Evolutionary conservation across 768 basidiomycete species (phyloP), one percentile per base, ranked within the genome.

Genomic region (Pisolithus marmoratus): DNA sequence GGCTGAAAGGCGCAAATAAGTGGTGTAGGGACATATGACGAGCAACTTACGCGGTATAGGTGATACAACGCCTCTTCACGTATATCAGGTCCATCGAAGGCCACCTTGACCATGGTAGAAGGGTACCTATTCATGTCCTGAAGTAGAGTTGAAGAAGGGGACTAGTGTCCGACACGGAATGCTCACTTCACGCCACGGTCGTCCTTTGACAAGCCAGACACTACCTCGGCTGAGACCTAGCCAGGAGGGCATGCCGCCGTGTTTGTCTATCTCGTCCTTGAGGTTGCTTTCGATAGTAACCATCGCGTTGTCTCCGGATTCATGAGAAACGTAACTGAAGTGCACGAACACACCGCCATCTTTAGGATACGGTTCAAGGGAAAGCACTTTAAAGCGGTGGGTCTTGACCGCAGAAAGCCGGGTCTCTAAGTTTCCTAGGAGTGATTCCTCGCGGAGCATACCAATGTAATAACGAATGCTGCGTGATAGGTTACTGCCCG

Each of bases 61-160:
- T 84, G 73, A 62, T 92, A 97, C 0, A 95, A 70, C 1, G 74
- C 64, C 66, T 94, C 89, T 60, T 94, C 90, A 26, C 79, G 77
- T 2, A 94, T 71, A 62, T 96, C 94, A 1, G 91, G 86, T 0
- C 95, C 95, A 29, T 95, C 89, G 58, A 95, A 97, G 6, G 80
- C 70, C n/a, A 95, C 79, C 53, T 81, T 80, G 47, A 97, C 62
- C 8, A 86, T 74, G 3, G 75, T 72, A 19, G 87, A 86, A 0
- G 92, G 84, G 64, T 83, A 95, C 48, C 89, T 76, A 52, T 84
- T 75, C 81, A 97, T 83, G 58, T 98, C 95, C 89, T 94, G 17
- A 34, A 54, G 46, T 50, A 49, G 19, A 48, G 29, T 48, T 20
- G 9, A 20, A 26, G 55, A 48, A 54, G 37, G 27, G 41, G 51